Conservation (phyloP, 164 flowering plant genomes). For the Cinnamomum micranthum region DNA sequence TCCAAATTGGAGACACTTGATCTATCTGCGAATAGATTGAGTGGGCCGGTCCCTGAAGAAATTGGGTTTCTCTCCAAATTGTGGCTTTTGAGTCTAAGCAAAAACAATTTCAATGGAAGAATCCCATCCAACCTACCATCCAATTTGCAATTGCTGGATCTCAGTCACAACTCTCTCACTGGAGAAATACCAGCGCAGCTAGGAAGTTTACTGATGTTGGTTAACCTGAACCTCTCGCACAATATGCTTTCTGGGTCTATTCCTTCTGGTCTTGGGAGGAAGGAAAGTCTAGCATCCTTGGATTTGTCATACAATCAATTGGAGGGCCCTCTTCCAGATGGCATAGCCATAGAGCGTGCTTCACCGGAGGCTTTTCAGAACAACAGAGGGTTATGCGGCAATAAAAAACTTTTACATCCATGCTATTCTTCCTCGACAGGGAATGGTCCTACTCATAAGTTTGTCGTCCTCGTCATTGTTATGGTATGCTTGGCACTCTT, state of each 20-base stretch:
- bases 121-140: slow-evolving; percentile 16
- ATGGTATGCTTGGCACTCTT: too few relatives aligned
- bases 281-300: slow-evolving; percentile 25
- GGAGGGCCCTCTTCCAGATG: slow-evolving; percentile 22
- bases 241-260: slow-evolving; percentile 49
- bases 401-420: slow-evolving; percentile 23
- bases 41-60: not conserved
- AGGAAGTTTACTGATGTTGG: slow-evolving; percentile 29
- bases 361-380: slow-evolving; percentile 7
- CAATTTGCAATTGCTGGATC: slow-evolving; percentile 38
- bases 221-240: slow-evolving; percentile 45
- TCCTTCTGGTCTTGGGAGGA: slow-evolving; percentile 24
- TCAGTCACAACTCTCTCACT: slow-evolving; percentile 48
- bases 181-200: slow-evolving; percentile 44
- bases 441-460: not conserved
- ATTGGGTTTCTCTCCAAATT: not conserved
- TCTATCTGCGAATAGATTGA: not conserved
- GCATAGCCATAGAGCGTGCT: slow-evolving; percentile 11
- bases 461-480: not conserved
- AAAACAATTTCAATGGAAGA: not conserved
- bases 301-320: slow-evolving; percentile 53
- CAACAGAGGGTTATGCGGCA: slow-evolving; percentile 39
- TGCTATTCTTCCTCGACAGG: slow-evolving; percentile 13
- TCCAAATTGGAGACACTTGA: not conserved
- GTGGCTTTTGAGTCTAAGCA: not conserved